A percentile compares a stretch with the other conserved stretches of the same genome.
phyloP scores from a whole-genome alignment of 2,329 filamentous ascomycete species.

The Hawksworthiomyces lignivorus region DNA sequence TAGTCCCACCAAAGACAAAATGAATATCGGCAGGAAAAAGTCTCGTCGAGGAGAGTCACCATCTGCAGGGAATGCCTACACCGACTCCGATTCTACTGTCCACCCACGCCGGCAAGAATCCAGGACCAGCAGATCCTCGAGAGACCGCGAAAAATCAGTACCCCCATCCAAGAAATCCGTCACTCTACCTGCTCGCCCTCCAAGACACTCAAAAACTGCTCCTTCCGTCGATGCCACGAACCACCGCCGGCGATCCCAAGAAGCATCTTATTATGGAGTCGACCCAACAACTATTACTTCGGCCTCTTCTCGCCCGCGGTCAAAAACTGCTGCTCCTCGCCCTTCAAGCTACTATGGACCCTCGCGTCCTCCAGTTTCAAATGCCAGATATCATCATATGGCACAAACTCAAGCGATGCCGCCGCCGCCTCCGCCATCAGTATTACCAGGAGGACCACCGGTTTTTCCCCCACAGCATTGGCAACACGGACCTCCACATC shows the following conservation, averaged over 20 bases:
- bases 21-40: constrained; percentile 44
- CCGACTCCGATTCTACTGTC: constrained; percentile 37
- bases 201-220: constrained; percentile 30
- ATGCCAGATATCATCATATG: constrained; percentile 26
- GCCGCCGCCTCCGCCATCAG: constrained; percentile 1
- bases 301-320: constrained; percentile 29
- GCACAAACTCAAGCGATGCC: constrained; percentile 10
- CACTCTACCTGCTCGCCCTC: constrained; percentile 23
- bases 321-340: constrained; percentile 25
- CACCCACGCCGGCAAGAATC: constrained; percentile 27
- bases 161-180: constrained; percentile 21
- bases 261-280: constrained; percentile 33
- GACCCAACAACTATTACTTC: constrained; percentile 22
- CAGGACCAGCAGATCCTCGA: constrained; percentile 26
- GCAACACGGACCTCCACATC: constrained; percentile 5
- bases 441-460: constrained; percentile 3
- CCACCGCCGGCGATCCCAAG: constrained; percentile 24
- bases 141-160: constrained; percentile 17
- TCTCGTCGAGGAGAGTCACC: constrained; percentile 31
- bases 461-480: not conserved
- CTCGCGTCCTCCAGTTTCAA: constrained; percentile 29
- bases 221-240: constrained; percentile 19
- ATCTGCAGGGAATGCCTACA: constrained; percentile 26
- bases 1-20: constrained; percentile 39
- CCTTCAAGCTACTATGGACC: constrained; percentile 30